A percentile compares a stretch with the other conserved stretches of the same genome.
Conservation (phyloP, 495 filamentous ascomycete species). For the Durotheca rogersii region DNA sequence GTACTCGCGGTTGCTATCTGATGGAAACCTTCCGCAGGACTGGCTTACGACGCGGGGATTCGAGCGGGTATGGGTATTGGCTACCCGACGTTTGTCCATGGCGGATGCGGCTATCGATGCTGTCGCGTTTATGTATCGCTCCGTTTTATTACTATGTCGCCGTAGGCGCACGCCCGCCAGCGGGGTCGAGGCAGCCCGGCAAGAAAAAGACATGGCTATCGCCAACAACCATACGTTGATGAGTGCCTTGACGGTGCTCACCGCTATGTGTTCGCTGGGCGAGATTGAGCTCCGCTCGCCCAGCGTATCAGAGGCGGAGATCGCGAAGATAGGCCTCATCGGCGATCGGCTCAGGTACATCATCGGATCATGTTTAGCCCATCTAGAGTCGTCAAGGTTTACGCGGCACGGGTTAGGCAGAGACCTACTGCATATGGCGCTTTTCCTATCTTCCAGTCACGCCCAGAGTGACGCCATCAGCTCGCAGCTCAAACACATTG, state of each 20-base stretch:
- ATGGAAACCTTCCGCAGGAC: constrained; percentile 38
- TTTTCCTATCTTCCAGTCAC: constrained; percentile 26
- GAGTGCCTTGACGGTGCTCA: constrained; percentile 40
- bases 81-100: constrained; percentile 34
- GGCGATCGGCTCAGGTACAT: constrained; percentile 25
- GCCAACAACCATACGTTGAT: constrained; percentile 35
- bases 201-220: constrained; percentile 27
- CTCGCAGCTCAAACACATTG: constrained; percentile 9
- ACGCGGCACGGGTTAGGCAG: constrained; percentile 6
- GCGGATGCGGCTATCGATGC: constrained; percentile 36
- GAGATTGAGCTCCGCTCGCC: constrained; percentile 22
- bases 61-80: constrained; percentile 38
- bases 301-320: constrained; percentile 21
- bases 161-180: constrained; percentile 9
- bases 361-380: constrained; percentile 25
- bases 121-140: constrained; percentile 37
- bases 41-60: constrained; percentile 50
- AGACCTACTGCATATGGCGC: constrained; percentile 26
- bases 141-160: constrained; percentile 39
- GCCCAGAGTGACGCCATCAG: constrained; percentile 10
- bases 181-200: constrained; percentile 10
- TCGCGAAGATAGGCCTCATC: constrained; percentile 23
- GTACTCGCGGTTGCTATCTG: constrained; percentile 37
- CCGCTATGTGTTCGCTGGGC: constrained; percentile 37
- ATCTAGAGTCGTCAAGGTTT: constrained; percentile 6